Conservation (phyloP, 202 grass and related monocot genomes). For the Digitaria exilis region DNA sequence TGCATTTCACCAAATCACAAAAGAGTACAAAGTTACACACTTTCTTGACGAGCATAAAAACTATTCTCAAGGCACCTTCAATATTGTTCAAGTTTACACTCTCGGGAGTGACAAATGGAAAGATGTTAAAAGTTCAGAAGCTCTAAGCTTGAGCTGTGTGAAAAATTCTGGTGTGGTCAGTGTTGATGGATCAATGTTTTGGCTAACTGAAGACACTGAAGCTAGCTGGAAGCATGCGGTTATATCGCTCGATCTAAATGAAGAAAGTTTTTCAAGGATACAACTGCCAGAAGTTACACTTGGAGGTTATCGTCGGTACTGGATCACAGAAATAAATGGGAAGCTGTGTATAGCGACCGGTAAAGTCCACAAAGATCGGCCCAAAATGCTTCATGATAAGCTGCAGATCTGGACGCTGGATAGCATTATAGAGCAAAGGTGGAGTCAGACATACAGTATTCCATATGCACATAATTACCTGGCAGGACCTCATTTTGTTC, state of each 20-base stretch:
- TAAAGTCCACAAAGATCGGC: background rate
- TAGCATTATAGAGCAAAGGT: conserved; percentile 8
- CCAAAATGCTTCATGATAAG: background rate
- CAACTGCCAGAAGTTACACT: background rate
- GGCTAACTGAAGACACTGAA: conserved; percentile 5
- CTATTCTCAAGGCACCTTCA: background rate
- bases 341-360: conserved; percentile 26
- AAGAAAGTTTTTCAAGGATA: background rate
- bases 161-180: background rate
- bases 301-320: background rate
- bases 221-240: background rate
- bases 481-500: conserved; percentile 6
- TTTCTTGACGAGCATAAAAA: background rate
- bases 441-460: conserved; percentile 30
- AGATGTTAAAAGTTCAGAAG: conserved; percentile 1
- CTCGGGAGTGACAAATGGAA: conserved; percentile 27
- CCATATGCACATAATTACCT: background rate
- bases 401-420: conserved; percentile 41
- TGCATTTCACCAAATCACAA: conserved; percentile 30
- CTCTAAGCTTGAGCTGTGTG: conserved; percentile 16
- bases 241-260: conserved; percentile 31
- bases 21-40: conserved; percentile 37
- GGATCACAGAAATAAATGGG: conserved; percentile 34
- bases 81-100: conserved; percentile 25
- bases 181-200: conserved; percentile 16